phyloP scores from a whole-genome alignment of 768 basidiomycete genomes.

The Kwoniella mangroviensis region DNA sequence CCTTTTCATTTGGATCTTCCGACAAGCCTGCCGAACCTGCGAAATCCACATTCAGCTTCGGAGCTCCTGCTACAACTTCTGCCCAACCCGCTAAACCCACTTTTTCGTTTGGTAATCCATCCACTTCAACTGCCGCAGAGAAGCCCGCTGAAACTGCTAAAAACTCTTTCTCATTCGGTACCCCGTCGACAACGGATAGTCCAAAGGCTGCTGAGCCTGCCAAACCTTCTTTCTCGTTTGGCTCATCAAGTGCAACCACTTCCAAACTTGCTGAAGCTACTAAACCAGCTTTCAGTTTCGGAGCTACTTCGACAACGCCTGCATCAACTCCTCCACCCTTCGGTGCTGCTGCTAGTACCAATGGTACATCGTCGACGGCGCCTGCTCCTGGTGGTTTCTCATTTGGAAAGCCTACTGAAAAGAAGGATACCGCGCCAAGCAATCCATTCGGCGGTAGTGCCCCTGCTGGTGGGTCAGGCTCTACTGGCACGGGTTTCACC shows the following conservation, averaged over 20 bases:
- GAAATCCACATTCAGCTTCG: conserved; percentile 22
- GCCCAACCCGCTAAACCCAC: conserved; percentile 21
- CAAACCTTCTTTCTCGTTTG: conserved; percentile 28
- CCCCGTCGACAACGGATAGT: conserved; percentile 7
- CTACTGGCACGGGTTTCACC: conserved; percentile 8
- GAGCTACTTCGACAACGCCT: conserved; percentile 1
- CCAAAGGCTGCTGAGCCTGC: conserved; percentile 19
- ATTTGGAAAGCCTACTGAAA: conserved; percentile 16
- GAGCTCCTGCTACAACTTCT: conserved; percentile 9
- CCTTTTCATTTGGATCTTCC: conserved; percentile 26
- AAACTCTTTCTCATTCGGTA: conserved; percentile 34
- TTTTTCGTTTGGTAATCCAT: conserved; percentile 20
- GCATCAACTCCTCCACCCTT: conserved; percentile 7
- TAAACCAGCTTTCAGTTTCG: conserved; percentile 25
- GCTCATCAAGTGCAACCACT: conserved; percentile 13
- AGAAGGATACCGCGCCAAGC: conserved; percentile 11
- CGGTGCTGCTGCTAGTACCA: conserved; percentile 10
- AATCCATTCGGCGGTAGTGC: conserved; percentile 18
- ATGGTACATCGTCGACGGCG: not conserved
- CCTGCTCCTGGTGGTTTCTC: conserved; percentile 23
- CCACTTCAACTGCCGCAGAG: conserved; percentile 3
- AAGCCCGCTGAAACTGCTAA: conserved; percentile 24
- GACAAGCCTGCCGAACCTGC: conserved; percentile 20
- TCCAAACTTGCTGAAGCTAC: conserved; percentile 19
- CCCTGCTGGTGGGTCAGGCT: not conserved